A percentile compares a stretch with the other conserved stretches of the same genome.
Evolutionary conservation across 306 rosid genomes (phyloP).

Genomic region (Quercus agrifolia): DNA sequence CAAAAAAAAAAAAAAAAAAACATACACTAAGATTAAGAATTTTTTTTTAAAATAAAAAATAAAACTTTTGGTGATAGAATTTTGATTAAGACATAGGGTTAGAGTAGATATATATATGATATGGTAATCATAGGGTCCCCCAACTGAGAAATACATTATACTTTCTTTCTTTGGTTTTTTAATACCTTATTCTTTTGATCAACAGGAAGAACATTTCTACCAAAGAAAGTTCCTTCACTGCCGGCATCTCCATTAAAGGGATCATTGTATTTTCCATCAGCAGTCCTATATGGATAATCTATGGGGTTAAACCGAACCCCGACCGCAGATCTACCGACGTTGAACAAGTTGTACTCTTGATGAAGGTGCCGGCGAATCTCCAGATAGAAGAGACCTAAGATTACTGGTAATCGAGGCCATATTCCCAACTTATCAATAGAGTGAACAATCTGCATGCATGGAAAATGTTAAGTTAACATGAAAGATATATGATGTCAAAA

Average conservation of each 20-base stretch:
- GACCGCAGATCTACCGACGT: constrained; percentile 44
- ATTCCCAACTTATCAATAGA: constrained; percentile 48
- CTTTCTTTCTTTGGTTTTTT: not conserved
- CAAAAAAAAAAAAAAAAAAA: no score
- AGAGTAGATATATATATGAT: no score
- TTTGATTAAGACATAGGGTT: no score
- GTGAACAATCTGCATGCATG: constrained; percentile 43
- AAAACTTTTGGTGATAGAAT: no score
- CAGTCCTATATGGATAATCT: constrained; percentile 47
- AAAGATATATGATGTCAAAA: not conserved
- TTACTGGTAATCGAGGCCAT: constrained; percentile 54
- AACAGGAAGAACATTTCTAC: constrained; percentile 50
- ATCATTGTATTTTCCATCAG: constrained; percentile 46
- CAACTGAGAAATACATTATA: no score
- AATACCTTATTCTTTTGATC: constrained; percentile 43
- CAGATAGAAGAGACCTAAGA: constrained; percentile 39
- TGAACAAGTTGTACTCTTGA: constrained; percentile 48
- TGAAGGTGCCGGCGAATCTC: constrained; percentile 45
- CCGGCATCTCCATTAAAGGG: constrained; percentile 57
- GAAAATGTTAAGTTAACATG: no score
- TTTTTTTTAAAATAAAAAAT: no score
- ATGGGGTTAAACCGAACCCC: constrained; percentile 45
- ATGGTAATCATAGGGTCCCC: no score
- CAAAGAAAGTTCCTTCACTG: constrained; percentile 50
- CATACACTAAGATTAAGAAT: no score